These are phyloP conservation scores for Colletotrichum spinosum DNA, from an alignment of 2,329 filamentous ascomycete genomes.

Conservation along the genomic window DNA sequence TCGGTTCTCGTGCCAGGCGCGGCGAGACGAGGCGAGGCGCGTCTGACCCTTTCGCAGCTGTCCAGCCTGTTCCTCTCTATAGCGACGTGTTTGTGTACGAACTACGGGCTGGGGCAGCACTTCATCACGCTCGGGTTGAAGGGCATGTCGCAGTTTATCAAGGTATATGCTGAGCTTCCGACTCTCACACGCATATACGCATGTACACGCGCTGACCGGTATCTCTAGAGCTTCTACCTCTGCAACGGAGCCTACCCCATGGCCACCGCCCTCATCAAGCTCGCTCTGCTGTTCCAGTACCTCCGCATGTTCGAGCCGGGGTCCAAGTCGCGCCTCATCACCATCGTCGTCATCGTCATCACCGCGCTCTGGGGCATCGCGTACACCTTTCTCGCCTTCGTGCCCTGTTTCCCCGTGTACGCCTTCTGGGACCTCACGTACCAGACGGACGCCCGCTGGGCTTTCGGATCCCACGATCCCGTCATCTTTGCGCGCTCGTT, in stretches of 20 bases:
- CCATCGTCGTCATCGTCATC: slow-evolving; percentile 41
- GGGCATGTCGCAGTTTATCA: slow-evolving; percentile 30
- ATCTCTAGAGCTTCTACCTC: slow-evolving; percentile 34
- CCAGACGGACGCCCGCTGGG: slow-evolving; percentile 39
- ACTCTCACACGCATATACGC: neutral
- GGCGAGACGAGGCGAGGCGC: rapidly evolving
- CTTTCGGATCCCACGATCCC: slow-evolving; percentile 44
- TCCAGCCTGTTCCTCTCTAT: slow-evolving; percentile 25
- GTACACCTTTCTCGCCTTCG: slow-evolving; percentile 46
- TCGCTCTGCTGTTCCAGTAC: slow-evolving; percentile 40
- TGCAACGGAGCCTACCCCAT: slow-evolving; percentile 38
- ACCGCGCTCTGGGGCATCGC: slow-evolving; percentile 46
- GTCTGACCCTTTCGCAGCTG: slow-evolving; percentile 8
- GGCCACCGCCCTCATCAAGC: slow-evolving; percentile 39
- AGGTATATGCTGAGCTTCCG: slow-evolving; percentile 13
- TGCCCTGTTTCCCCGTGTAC: slow-evolving; percentile 47
- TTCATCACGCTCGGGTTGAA: neutral
- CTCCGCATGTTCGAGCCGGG: slow-evolving; percentile 37
- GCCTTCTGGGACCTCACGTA: slow-evolving; percentile 45
- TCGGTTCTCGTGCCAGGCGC: neutral
- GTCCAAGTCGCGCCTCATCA: slow-evolving; percentile 35
- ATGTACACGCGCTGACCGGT: neutral
- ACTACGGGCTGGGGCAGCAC: neutral
- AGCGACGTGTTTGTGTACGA: slow-evolving; percentile 19
- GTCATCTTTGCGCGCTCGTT: slow-evolving; percentile 44